These are phyloP conservation scores for Dactylis glomerata DNA, from an alignment of 176 grass and related monocot genomes.

Conservation along the genomic window DNA sequence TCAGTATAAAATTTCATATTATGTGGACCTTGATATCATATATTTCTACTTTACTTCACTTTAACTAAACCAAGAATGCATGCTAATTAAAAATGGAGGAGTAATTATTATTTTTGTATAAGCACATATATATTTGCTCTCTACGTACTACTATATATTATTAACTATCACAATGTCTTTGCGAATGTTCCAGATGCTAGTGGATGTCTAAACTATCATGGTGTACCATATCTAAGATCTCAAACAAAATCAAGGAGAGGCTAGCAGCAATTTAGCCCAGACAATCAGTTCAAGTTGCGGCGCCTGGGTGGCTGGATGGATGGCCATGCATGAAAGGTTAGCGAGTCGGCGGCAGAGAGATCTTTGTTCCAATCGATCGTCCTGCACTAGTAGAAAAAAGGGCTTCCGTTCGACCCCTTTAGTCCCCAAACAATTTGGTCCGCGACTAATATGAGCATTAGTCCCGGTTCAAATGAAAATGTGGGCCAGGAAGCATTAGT, in stretches of 20 bases:
- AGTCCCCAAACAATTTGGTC: no score
- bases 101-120: not conserved
- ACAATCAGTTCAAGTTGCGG: not conserved
- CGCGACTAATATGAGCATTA: no score
- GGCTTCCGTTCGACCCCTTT: no score
- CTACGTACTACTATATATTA: not conserved
- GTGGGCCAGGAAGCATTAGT: no score
- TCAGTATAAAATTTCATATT: no score
- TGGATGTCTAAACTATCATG: not conserved
- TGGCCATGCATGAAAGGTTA: not conserved
- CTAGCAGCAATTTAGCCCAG: not conserved
- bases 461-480: no score
- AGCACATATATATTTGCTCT: not conserved
- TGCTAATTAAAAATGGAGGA: no score
- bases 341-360: not conserved
- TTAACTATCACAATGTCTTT: not conserved
- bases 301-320: not conserved
- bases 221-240: not conserved
- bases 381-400: no score
- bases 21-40: no score
- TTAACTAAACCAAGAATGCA: no score
- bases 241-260: constrained; percentile 9
- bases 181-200: not conserved
- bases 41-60: no score
- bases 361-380: not conserved